Evolutionary conservation across 1,139 yeast genomes (phyloP).

Genomic region (Pichia sp.): DNA sequence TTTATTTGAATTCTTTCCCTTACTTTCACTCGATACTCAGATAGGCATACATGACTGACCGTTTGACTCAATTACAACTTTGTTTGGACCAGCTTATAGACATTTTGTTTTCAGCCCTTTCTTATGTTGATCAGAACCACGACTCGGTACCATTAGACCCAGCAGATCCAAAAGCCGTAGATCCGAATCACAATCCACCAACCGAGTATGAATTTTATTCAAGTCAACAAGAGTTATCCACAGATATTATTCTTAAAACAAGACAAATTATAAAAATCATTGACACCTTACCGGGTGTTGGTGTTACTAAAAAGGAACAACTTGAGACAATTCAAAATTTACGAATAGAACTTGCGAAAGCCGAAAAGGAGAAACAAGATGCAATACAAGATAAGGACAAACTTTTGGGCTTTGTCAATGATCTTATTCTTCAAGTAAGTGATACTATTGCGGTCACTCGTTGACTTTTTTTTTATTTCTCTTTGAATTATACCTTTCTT

Average conservation of each 20-base stretch:
- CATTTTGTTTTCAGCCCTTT: constrained; percentile 85
- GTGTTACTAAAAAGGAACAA: constrained; percentile 74
- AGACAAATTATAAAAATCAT: constrained; percentile 82
- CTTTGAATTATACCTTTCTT: not conserved
- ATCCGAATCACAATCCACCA: constrained; percentile 42
- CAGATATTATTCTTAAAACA: constrained; percentile 78
- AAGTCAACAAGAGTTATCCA: constrained; percentile 66
- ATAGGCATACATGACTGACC: constrained; percentile 55
- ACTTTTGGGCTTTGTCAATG: constrained; percentile 60
- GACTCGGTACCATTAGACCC: constrained; percentile 45
- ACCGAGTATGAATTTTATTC: constrained; percentile 46
- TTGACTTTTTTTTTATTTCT: not conserved
- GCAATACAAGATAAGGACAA: constrained; percentile 64
- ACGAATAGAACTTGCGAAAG: constrained; percentile 54
- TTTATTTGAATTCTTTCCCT: too few relatives aligned
- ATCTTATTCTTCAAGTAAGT: constrained; percentile 58
- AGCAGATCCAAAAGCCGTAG: constrained; percentile 47
- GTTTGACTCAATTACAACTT: constrained; percentile 86
- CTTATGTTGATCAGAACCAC: constrained; percentile 73
- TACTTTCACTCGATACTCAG: too few relatives aligned
- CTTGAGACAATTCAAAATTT: constrained; percentile 56
- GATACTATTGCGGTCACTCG: constrained; percentile 40
- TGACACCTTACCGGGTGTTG: constrained; percentile 89
- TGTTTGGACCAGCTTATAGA: constrained; percentile 82
- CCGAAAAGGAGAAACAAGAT: constrained; percentile 53